Evolutionary conservation across 495 filamentous ascomycete species (phyloP).

Genomic region (Pseudevernia furfuracea): DNA sequence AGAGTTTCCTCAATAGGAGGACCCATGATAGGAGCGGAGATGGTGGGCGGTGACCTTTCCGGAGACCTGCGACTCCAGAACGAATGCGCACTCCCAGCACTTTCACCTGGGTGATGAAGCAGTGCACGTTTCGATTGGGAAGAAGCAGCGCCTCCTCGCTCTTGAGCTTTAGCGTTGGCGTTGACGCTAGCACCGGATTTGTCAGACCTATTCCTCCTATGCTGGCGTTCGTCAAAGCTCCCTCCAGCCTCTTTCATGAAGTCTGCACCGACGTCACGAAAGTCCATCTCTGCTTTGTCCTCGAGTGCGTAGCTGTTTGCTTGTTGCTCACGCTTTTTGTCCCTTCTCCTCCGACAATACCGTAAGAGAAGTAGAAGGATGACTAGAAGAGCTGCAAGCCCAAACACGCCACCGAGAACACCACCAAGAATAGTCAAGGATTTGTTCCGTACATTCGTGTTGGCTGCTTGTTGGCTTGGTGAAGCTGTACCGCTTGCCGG

Average conservation of each 20-base stretch:
- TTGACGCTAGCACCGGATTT: constrained; percentile 19
- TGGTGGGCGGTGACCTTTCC: constrained; percentile 24
- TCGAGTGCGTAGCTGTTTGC: constrained; percentile 45
- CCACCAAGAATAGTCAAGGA: constrained; percentile 64
- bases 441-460: constrained; percentile 24
- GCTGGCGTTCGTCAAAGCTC: constrained; percentile 32
- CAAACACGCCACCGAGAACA: constrained; percentile 70
- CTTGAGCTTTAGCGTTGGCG: constrained; percentile 23
- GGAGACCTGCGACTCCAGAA: constrained; percentile 25
- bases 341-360: constrained; percentile 46
- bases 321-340: constrained; percentile 42
- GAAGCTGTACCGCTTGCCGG: constrained; percentile 11
- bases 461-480: constrained; percentile 13
- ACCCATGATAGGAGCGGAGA: constrained; percentile 25
- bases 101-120: constrained; percentile 23
- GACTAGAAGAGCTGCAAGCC: constrained; percentile 60
- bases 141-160: constrained; percentile 27
- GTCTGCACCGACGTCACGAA: constrained; percentile 54
- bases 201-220: constrained; percentile 27
- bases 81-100: constrained; percentile 24
- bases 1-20: constrained; percentile 9
- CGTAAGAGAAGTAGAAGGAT: constrained; percentile 60
- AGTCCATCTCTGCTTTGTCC: constrained; percentile 55
- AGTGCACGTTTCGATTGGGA: constrained; percentile 25
- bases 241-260: constrained; percentile 45